These are phyloP conservation scores for Barbatosphaeria neglecta DNA, from an alignment of 495 filamentous ascomycete species.

Conservation along the genomic window DNA sequence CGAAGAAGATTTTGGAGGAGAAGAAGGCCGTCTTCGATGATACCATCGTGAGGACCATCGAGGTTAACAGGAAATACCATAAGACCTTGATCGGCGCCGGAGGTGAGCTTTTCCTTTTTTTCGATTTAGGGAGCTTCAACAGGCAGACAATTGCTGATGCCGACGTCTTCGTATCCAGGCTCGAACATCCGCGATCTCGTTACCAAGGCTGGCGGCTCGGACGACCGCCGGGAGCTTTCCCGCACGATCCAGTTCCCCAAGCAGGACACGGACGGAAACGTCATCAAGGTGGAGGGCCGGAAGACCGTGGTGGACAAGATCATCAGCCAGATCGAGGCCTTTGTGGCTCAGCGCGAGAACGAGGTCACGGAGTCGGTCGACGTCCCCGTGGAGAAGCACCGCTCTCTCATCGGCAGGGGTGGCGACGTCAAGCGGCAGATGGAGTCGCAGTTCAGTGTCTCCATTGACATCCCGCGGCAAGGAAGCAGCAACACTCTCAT, in stretches of 20 bases:
- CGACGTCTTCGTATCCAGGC: conserved; percentile 44
- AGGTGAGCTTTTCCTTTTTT: conserved; percentile 44
- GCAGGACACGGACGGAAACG: conserved; percentile 63
- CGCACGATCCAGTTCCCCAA: conserved; percentile 87
- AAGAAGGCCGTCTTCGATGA: conserved; percentile 77
- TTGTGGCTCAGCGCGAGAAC: conserved; percentile 67
- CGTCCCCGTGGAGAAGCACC: conserved; percentile 76
- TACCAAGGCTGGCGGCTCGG: conserved; percentile 74
- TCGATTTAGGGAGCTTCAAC: background rate
- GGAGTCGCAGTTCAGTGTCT: conserved; percentile 82
- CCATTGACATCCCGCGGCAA: conserved; percentile 77
- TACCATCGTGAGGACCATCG: conserved; percentile 68
- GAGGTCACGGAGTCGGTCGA: conserved; percentile 67
- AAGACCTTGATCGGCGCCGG: conserved; percentile 76
- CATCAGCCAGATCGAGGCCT: conserved; percentile 61
- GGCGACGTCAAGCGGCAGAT: conserved; percentile 74
- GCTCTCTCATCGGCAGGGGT: conserved; percentile 81
- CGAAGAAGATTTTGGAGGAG: conserved; percentile 77
- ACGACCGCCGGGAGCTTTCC: conserved; percentile 65
- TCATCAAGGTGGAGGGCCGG: conserved; percentile 77
- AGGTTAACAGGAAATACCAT: conserved; percentile 84
- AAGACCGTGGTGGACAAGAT: conserved; percentile 81
- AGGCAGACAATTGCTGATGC: conserved; percentile 5
- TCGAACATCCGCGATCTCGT: conserved; percentile 80
- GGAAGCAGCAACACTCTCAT: conserved; percentile 59